phyloP scores from a whole-genome alignment of 1,284 basidiomycete genomes.

The Cerrena zonata region DNA sequence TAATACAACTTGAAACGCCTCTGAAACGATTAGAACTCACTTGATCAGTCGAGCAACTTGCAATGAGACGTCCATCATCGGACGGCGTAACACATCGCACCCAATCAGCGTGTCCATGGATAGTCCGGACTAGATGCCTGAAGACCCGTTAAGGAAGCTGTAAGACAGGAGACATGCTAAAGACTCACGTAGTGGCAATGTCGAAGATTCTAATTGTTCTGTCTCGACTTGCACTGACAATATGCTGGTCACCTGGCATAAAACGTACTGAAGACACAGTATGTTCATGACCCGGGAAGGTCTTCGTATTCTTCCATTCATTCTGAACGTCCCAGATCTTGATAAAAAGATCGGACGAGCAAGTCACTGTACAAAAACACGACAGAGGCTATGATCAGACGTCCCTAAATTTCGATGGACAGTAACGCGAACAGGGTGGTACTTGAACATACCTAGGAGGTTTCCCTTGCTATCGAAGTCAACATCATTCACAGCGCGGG shows the following conservation, averaged over 20 bases:
- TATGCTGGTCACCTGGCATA: slow-evolving; percentile 75
- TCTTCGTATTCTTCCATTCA: slow-evolving; percentile 84
- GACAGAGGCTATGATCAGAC: background rate
- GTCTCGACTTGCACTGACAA: slow-evolving; percentile 84
- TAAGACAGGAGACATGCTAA: background rate
- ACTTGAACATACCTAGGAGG: slow-evolving; percentile 58
- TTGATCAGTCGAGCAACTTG: slow-evolving; percentile 82
- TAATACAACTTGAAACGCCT: too few relatives aligned
- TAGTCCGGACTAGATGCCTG: slow-evolving; percentile 58
- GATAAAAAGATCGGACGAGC: slow-evolving; percentile 84
- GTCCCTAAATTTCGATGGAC: background rate
- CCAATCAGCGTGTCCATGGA: slow-evolving; percentile 57
- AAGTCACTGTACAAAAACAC: slow-evolving; percentile 60
- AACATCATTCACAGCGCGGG: slow-evolving; percentile 80
- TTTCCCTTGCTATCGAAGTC: slow-evolving; percentile 85
- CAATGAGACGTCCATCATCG: slow-evolving; percentile 69
- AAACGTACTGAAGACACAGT: slow-evolving; percentile 82
- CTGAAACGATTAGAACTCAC: too few relatives aligned
- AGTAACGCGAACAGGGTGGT: background rate
- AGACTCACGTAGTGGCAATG: slow-evolving; percentile 69
- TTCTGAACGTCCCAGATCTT: slow-evolving; percentile 89
- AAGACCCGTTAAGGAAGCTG: slow-evolving; percentile 1
- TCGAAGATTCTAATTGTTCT: slow-evolving; percentile 84
- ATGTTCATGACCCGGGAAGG: slow-evolving; percentile 86
- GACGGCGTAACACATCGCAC: slow-evolving; percentile 63